Base-by-base conservation (phyloP, 169 alveolate genomes). In the Cyclospora cayetanensis region DNA sequence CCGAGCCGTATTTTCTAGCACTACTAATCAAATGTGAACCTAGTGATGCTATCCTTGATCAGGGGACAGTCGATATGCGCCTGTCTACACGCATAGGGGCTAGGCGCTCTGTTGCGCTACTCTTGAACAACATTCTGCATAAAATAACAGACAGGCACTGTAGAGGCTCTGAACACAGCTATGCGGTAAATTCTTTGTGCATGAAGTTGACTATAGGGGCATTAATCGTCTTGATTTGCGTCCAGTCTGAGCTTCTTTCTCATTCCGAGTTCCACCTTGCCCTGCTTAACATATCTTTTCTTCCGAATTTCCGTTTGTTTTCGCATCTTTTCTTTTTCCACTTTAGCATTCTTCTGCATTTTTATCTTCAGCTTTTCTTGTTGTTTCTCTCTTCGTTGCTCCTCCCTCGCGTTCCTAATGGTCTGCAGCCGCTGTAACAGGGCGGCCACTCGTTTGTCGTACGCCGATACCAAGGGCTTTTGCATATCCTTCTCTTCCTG, bases 391-490 rank as follows among this genome's bases (percentile, higher is more conserved):
- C 53, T 52, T 53, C 76, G 41, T 42, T 82, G 77, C 42, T 89
- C 95, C 46, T 70, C 70, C 27, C 87, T 65, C 31, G 93, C 94
- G 65, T 94, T 92, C 79, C 85, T 29, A n/a, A 90, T 77, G 35
- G 60, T 46, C 66, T 77, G 55, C 63, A 90, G 72, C 74, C 93
- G 37, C 55, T 90, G 63, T 37, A 90, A 68, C 5, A 77, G 85
- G 2, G 80, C 52, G n/a, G 60, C 79, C 42, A 46, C 80, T 42
- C 22, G 94, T 83, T 65, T 74, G 92, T 76, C 94, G 77, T 60
- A 88, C 63, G 77, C 74, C 46, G 77, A 91, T 94, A 55, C 79
- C 79, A 83, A 55, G 11, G 77, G 80, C 55, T 83, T 83, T 22
- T 52, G 53, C 37, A 83, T 35, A 22, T 79, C 89, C 35, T 7